phyloP scores from a whole-genome alignment of 768 basidiomycete genomes.

The Rhodotorula graminis region DNA sequence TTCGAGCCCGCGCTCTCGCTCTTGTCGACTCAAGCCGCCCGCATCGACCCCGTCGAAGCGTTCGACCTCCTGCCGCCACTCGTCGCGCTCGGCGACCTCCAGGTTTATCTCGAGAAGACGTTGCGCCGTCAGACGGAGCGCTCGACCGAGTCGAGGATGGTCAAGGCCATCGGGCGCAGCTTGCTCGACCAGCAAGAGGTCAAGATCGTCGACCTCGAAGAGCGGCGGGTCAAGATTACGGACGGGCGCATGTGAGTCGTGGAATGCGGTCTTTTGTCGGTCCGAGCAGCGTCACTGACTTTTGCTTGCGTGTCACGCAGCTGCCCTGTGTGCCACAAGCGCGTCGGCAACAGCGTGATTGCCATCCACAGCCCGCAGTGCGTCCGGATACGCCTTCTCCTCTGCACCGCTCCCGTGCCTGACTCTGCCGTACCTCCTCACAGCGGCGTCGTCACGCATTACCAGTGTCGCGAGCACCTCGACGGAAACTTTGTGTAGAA shows the following conservation, averaged over 20 bases:
- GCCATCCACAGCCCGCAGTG: slow-evolving; percentile 85
- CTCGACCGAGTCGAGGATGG: slow-evolving; percentile 60
- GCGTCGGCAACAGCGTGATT: slow-evolving; percentile 86
- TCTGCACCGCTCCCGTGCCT: neutral
- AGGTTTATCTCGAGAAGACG: slow-evolving; percentile 68
- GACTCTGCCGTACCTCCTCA: neutral
- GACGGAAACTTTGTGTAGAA: neutral
- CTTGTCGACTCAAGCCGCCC: slow-evolving; percentile 74
- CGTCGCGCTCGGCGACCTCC: slow-evolving; percentile 74
- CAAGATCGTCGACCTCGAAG: slow-evolving; percentile 68
- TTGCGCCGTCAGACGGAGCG: slow-evolving; percentile 60
- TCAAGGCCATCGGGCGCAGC: slow-evolving; percentile 67
- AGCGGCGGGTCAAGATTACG: slow-evolving; percentile 76
- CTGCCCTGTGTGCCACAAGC: slow-evolving; percentile 93
- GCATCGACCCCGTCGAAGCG: slow-evolving; percentile 74
- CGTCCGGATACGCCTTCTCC: slow-evolving; percentile 39
- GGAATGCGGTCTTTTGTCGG: neutral
- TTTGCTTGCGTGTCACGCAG: slow-evolving; percentile 54
- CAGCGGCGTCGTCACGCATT: slow-evolving; percentile 94
- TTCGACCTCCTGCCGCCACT: slow-evolving; percentile 84
- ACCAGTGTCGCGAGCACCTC: slow-evolving; percentile 59
- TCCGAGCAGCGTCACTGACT: no score
- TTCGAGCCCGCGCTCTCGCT: slow-evolving; percentile 80
- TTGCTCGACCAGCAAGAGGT: slow-evolving; percentile 70
- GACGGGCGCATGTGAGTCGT: slow-evolving; percentile 81